A percentile compares a stretch with the other conserved stretches of the same genome.
These are phyloP conservation scores for Volvox reticuliferus DNA, from an alignment of 139 green algal species.

Conservation along the genomic window DNA sequence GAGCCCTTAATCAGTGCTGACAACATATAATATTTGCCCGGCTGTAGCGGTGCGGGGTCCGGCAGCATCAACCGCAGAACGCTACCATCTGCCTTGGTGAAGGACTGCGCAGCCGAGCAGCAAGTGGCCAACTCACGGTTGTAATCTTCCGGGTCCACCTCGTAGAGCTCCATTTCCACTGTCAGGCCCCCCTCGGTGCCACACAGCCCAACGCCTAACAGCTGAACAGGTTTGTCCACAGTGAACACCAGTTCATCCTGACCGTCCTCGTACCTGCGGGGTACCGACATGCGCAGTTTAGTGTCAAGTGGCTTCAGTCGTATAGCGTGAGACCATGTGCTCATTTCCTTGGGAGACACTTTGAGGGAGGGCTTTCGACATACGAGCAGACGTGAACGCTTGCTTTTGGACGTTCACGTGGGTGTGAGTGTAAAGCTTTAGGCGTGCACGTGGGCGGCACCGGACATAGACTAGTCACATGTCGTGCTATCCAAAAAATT, in stretches of 20 bases:
- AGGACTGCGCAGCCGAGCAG: slow-evolving; percentile 64
- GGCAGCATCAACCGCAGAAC: slow-evolving; percentile 67
- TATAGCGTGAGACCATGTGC: too few relatives aligned
- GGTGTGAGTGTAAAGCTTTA: too few relatives aligned
- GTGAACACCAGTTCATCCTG: slow-evolving; percentile 80
- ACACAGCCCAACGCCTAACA: slow-evolving; percentile 79
- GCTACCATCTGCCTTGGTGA: slow-evolving; percentile 76
- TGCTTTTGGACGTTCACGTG: too few relatives aligned
- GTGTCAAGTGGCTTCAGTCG: too few relatives aligned
- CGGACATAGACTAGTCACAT: too few relatives aligned
- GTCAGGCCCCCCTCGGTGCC: slow-evolving; percentile 73
- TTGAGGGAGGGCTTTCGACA: too few relatives aligned
- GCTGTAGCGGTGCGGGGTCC: slow-evolving; percentile 57
- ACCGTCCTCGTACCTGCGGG: slow-evolving; percentile 77
- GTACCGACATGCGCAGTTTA: not conserved
- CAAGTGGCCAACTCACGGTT: slow-evolving; percentile 58
- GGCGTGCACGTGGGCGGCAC: too few relatives aligned
- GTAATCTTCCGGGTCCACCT: slow-evolving; percentile 65
- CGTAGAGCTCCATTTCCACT: slow-evolving; percentile 76
- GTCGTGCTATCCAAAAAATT: too few relatives aligned
- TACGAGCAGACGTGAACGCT: too few relatives aligned
- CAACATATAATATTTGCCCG: slow-evolving; percentile 75
- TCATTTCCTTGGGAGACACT: too few relatives aligned
- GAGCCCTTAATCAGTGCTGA: slow-evolving; percentile 76
- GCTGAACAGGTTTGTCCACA: slow-evolving; percentile 74